These are phyloP conservation scores for Colletotrichum shisoi DNA, from an alignment of 2,329 filamentous ascomycete species.

Conservation along the genomic window DNA sequence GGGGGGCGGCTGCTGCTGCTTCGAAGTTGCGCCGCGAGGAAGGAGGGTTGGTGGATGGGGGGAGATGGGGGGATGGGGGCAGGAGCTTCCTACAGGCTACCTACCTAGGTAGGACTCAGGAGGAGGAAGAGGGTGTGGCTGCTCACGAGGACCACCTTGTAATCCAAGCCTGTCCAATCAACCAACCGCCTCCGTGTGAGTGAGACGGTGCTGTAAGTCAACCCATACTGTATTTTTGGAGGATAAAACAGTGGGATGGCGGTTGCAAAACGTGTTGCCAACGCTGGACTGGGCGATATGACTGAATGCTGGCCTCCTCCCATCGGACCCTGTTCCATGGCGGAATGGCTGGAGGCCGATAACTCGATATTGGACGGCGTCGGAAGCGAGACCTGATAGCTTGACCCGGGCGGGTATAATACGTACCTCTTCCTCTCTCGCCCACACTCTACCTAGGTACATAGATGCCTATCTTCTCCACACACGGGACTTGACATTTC, in stretches of 20 bases:
- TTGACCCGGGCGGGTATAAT: neutral
- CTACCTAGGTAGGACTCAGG: no score
- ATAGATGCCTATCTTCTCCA: neutral
- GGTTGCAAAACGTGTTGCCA: constrained; percentile 32
- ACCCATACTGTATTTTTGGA: constrained; percentile 37
- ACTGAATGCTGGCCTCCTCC: constrained; percentile 1
- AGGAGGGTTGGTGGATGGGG: constrained; percentile 30
- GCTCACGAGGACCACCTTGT: constrained; percentile 38
- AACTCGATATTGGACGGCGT: constrained; percentile 20
- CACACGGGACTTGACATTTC: constrained; percentile 4
- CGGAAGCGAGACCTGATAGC: constrained; percentile 18
- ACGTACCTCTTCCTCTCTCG: neutral
- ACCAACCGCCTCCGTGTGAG: constrained; percentile 35
- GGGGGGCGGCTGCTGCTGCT: constrained; percentile 1
- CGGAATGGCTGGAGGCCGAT: constrained; percentile 22
- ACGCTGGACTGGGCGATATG: constrained; percentile 2
- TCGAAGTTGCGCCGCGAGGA: constrained; percentile 39
- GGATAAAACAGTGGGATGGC: constrained; percentile 26
- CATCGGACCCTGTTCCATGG: constrained; percentile 17
- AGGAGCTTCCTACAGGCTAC: neutral
- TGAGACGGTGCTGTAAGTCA: constrained; percentile 10
- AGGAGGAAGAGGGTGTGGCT: constrained; percentile 23
- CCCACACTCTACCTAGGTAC: no score
- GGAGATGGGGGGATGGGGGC: neutral
- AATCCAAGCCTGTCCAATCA: constrained; percentile 38